Conservation (phyloP, 495 filamentous ascomycete genomes). For the Xylaria cubensis region DNA sequence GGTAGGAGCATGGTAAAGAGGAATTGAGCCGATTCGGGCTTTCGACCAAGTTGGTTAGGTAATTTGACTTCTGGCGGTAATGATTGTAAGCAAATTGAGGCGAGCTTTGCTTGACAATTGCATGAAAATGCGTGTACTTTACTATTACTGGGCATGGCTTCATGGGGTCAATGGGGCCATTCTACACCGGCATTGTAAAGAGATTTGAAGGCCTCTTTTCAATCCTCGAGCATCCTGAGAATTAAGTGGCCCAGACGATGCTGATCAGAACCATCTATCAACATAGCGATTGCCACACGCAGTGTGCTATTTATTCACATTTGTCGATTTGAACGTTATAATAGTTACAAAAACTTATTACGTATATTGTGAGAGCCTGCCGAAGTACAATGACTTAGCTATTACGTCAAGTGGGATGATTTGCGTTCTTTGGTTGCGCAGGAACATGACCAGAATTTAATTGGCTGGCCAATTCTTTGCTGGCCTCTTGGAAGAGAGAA, state of each 20-base stretch:
- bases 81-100: neutral
- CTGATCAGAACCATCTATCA: conserved; percentile 26
- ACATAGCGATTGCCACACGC: neutral
- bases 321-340: neutral
- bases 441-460: neutral
- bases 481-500: neutral
- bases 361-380: neutral
- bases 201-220: conserved; percentile 1
- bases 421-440: neutral
- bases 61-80: conserved; percentile 10
- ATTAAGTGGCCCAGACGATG: conserved; percentile 11
- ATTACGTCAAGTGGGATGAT: conserved; percentile 33
- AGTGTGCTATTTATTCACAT: neutral
- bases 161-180: neutral
- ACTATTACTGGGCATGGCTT: conserved; percentile 12
- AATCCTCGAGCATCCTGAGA: neutral
- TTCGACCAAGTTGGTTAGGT: conserved; percentile 6
- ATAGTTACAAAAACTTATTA: neutral
- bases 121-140: conserved; percentile 30
- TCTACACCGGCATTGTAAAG: neutral
- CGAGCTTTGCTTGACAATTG: conserved; percentile 11
- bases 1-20: conserved; percentile 73
- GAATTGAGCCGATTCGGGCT: neutral
- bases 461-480: neutral
- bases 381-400: conserved; percentile 19